These are phyloP conservation scores for Mycogone perniciosa DNA, from an alignment of 2,329 filamentous ascomycete species.

Conservation along the genomic window DNA sequence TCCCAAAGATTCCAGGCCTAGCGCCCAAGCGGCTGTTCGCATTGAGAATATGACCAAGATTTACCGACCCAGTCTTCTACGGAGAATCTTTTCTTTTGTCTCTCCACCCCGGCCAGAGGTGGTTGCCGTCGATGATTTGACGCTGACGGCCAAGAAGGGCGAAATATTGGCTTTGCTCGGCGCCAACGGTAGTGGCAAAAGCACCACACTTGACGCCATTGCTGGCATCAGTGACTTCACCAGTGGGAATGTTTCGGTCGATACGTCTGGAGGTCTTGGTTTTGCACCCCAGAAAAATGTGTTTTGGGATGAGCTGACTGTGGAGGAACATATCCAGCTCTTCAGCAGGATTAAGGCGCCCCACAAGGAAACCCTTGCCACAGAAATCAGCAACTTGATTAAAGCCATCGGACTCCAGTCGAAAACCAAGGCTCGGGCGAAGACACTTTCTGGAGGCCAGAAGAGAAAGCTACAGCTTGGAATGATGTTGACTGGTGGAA, in stretches of 20 bases:
- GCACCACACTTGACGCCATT: constrained; percentile 43
- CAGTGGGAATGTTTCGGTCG: constrained; percentile 54
- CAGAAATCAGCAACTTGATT: constrained; percentile 42
- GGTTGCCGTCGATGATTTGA: constrained; percentile 65
- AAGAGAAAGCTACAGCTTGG: constrained; percentile 71
- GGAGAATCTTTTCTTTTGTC: constrained; percentile 42
- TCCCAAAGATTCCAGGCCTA: constrained; percentile 1
- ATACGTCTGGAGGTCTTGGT: constrained; percentile 65
- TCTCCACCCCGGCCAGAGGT: constrained; percentile 55
- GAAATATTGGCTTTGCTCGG: constrained; percentile 70
- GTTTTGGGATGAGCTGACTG: constrained; percentile 66
- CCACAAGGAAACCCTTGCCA: constrained; percentile 37
- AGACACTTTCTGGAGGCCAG: constrained; percentile 67
- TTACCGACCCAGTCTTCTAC: constrained; percentile 59
- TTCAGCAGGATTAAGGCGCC: constrained; percentile 63
- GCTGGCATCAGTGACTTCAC: constrained; percentile 35
- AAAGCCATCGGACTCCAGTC: constrained; percentile 57
- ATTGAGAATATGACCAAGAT: constrained; percentile 67
- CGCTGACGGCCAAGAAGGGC: constrained; percentile 60
- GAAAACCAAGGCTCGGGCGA: constrained; percentile 55
- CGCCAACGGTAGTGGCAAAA: constrained; percentile 68
- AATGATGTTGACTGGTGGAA: constrained; percentile 73
- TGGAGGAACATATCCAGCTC: constrained; percentile 62
- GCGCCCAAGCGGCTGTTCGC: constrained; percentile 51
- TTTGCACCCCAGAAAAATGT: constrained; percentile 73